Conservation (phyloP, 139 green algal species). For the Chlamydomonas incerta region DNA sequence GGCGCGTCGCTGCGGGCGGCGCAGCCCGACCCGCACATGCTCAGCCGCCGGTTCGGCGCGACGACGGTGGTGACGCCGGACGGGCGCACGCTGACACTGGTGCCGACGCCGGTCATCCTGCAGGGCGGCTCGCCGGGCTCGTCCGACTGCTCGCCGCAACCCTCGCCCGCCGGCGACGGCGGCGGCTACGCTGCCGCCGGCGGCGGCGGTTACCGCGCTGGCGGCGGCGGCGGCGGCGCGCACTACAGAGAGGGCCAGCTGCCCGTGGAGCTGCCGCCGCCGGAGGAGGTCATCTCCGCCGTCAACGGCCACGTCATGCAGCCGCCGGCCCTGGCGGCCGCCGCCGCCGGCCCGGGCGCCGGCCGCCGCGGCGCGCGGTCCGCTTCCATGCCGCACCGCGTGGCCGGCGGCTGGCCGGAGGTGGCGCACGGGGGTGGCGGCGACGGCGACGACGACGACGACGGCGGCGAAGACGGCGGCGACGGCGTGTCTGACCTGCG, state of each 20-base stretch:
- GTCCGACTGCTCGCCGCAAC: too few relatives aligned
- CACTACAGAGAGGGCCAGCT: neutral
- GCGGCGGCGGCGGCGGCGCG: neutral
- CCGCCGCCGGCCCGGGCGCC: too few relatives aligned
- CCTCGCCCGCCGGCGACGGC: neutral
- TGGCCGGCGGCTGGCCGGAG: neutral
- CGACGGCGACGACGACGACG: too few relatives aligned
- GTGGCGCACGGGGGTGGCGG: too few relatives aligned
- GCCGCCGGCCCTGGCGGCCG: neutral
- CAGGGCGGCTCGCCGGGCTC: too few relatives aligned
- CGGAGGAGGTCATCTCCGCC: slow-evolving; percentile 4
- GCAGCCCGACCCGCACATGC: neutral
- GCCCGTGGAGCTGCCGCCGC: slow-evolving; percentile 15
- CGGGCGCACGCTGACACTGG: neutral
- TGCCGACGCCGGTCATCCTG: neutral
- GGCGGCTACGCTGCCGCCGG: neutral
- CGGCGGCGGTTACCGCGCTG: neutral
- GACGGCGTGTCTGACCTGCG: neutral
- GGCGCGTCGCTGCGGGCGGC: neutral
- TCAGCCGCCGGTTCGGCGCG: neutral
- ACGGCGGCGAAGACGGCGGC: too few relatives aligned
- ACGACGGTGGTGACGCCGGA: neutral
- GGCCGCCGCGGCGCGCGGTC: too few relatives aligned
- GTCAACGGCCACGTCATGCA: slow-evolving; percentile 4
- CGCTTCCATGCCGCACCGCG: neutral